These are phyloP conservation scores for Blastobotrys terrestris DNA, from an alignment of 805 yeast species.

Conservation along the genomic window DNA sequence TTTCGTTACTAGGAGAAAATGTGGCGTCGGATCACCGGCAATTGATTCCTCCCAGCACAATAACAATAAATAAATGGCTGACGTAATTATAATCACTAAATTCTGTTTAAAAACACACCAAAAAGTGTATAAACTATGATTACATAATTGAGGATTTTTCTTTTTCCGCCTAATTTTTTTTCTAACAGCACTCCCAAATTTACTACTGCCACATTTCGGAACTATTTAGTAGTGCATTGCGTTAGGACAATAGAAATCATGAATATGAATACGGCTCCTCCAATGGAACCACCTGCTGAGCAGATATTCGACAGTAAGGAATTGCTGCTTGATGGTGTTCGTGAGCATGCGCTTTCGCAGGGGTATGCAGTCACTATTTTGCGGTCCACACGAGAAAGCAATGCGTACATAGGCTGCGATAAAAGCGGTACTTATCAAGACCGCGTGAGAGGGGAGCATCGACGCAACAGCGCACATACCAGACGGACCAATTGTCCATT, in stretches of 20 bases:
- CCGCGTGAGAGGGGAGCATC: background rate
- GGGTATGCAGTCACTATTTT: background rate
- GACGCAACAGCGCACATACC: background rate
- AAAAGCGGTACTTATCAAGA: background rate
- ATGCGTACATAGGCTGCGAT: background rate
- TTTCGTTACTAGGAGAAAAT: no score
- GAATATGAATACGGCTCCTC: background rate
- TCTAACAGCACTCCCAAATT: background rate
- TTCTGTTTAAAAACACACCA: background rate
- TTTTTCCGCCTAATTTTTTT: no score
- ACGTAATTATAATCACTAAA: background rate
- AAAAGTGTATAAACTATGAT: no score
- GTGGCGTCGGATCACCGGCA: no score
- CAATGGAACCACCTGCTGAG: conserved; percentile 1
- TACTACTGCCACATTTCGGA: background rate
- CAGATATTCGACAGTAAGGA: background rate
- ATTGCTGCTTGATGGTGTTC: background rate
- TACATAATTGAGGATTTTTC: no score
- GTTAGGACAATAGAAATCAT: no score
- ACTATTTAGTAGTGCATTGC: no score
- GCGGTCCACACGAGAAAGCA: background rate
- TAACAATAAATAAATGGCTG: background rate
- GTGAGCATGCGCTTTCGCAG: conserved; percentile 1
- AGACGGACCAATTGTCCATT: background rate
- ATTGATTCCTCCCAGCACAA: no score